Evolutionary conservation across 768 basidiomycete species (phyloP).

Genomic region (Phaeotremella fagi): DNA sequence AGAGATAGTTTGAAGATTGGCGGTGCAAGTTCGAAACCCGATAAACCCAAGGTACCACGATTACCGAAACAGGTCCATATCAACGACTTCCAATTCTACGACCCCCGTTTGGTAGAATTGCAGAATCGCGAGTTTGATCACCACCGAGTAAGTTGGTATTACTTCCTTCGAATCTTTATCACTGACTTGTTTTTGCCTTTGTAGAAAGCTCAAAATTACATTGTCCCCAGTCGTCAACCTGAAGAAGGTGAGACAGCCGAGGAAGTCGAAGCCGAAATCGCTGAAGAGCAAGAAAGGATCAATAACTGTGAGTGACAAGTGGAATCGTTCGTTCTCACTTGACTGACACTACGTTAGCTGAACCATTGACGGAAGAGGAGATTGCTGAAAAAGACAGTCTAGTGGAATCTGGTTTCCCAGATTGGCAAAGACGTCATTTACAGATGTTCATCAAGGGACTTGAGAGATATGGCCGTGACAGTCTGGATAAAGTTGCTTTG

Average conservation of each 20-base stretch:
- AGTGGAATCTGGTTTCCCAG: slow-evolving; percentile 71
- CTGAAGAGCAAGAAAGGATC: slow-evolving; percentile 76
- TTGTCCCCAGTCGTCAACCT: slow-evolving; percentile 59
- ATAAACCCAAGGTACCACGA: slow-evolving; percentile 74
- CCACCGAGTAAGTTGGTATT: slow-evolving; percentile 20
- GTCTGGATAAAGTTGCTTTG: slow-evolving; percentile 57
- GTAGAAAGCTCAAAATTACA: slow-evolving; percentile 46
- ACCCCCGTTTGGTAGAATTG: slow-evolving; percentile 67
- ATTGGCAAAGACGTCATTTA: slow-evolving; percentile 91
- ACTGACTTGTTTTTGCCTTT: slow-evolving; percentile 41
- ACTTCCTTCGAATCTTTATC: not conserved
- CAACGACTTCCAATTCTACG: slow-evolving; percentile 97
- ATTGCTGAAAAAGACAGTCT: slow-evolving; percentile 71
- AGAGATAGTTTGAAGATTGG: slow-evolving; percentile 81
- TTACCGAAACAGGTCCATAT: slow-evolving; percentile 82
- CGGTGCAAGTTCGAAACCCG: slow-evolving; percentile 58
- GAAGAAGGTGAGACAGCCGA: slow-evolving; percentile 72
- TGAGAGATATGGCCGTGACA: slow-evolving; percentile 69
- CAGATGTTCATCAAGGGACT: slow-evolving; percentile 78
- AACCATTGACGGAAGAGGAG: slow-evolving; percentile 86
- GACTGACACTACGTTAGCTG: slow-evolving; percentile 55
- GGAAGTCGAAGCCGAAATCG: slow-evolving; percentile 72
- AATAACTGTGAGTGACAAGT: slow-evolving; percentile 77
- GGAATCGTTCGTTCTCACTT: not conserved
- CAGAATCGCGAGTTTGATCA: slow-evolving; percentile 72